Evolutionary conservation across 495 filamentous ascomycete genomes (phyloP).

Genomic region (Tuber umbilicatum): DNA sequence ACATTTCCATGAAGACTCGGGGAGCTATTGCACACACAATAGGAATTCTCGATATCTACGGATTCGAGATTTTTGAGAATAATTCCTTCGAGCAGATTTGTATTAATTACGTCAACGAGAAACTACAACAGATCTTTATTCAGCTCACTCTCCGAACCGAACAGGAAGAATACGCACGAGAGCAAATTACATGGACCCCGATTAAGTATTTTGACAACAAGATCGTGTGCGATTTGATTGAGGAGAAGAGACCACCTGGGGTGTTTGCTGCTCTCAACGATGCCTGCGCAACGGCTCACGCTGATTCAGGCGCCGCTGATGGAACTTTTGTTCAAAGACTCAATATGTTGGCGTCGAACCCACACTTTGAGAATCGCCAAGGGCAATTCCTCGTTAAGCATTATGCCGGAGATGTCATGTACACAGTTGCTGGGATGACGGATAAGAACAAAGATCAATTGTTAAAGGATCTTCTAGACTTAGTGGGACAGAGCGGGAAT

Average conservation of each 20-base stretch:
- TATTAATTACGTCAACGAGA: slow-evolving; percentile 99
- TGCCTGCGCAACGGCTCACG: slow-evolving; percentile 93
- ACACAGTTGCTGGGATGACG: slow-evolving; percentile 93
- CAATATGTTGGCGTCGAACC: slow-evolving; percentile 77
- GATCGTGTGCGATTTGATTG: slow-evolving; percentile 95
- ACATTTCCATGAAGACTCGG: slow-evolving; percentile 75
- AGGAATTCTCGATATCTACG: slow-evolving; percentile 98
- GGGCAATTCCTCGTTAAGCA: slow-evolving; percentile 98
- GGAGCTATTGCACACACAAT: slow-evolving; percentile 72
- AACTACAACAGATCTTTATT: slow-evolving; percentile 99
- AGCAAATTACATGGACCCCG: slow-evolving; percentile 97
- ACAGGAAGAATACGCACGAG: slow-evolving; percentile 94
- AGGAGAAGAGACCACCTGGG: slow-evolving; percentile 82
- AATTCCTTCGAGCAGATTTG: slow-evolving; percentile 99
- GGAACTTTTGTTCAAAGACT: slow-evolving; percentile 89
- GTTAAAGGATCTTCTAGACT: slow-evolving; percentile 84
- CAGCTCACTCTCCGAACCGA: slow-evolving; percentile 94
- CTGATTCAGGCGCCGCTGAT: slow-evolving; percentile 88
- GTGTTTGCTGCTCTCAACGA: slow-evolving; percentile 96
- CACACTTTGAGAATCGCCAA: slow-evolving; percentile 85
- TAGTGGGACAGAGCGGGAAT: slow-evolving; percentile 78
- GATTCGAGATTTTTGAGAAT: slow-evolving; percentile 98
- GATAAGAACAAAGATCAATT: slow-evolving; percentile 99
- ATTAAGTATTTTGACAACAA: slow-evolving; percentile 99
- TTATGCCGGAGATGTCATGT: slow-evolving; percentile 96